phyloP scores from a whole-genome alignment of 2,329 filamentous ascomycete species.

The Arthrobotrys pseudoclavata region DNA sequence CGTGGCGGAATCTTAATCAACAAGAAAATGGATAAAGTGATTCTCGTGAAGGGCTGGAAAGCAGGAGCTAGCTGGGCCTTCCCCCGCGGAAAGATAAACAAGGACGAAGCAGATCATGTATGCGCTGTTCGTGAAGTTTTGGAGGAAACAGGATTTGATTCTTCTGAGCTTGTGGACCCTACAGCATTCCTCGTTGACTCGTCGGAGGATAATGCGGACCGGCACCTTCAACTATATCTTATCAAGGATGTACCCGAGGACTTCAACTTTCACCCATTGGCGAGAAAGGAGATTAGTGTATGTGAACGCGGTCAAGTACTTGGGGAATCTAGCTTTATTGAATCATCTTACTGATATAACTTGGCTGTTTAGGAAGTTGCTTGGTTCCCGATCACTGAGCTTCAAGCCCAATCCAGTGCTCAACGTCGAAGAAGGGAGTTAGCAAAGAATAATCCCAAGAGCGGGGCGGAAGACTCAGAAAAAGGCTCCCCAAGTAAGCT shows the following conservation, averaged over 20 bases:
- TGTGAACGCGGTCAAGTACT: slow-evolving; percentile 58
- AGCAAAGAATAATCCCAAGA: slow-evolving; percentile 78
- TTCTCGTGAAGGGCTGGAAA: slow-evolving; percentile 98
- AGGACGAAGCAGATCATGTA: slow-evolving; percentile 92
- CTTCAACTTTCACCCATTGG: slow-evolving; percentile 87
- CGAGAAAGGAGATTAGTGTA: slow-evolving; percentile 91
- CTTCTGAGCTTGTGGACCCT: slow-evolving; percentile 80
- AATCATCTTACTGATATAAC: slow-evolving; percentile 27
- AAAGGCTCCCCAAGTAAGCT: slow-evolving; percentile 75
- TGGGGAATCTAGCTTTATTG: neutral
- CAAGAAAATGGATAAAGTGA: slow-evolving; percentile 89
- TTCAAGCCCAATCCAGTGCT: slow-evolving; percentile 43
- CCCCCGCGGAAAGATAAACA: slow-evolving; percentile 96
- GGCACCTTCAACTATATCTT: slow-evolving; percentile 92
- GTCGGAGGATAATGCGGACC: slow-evolving; percentile 75
- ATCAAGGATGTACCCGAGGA: slow-evolving; percentile 90
- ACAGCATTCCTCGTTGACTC: slow-evolving; percentile 78
- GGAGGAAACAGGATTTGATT: slow-evolving; percentile 93
- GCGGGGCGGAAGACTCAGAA: slow-evolving; percentile 71
- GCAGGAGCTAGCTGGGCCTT: slow-evolving; percentile 97
- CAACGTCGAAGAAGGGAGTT: slow-evolving; percentile 66
- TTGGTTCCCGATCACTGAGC: slow-evolving; percentile 52
- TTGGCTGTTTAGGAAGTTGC: slow-evolving; percentile 41
- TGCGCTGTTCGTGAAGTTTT: slow-evolving; percentile 95
- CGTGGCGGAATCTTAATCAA: slow-evolving; percentile 94